Base-by-base conservation (phyloP, 176 grass and related monocot genomes). In the Eragrostis curvula region DNA sequence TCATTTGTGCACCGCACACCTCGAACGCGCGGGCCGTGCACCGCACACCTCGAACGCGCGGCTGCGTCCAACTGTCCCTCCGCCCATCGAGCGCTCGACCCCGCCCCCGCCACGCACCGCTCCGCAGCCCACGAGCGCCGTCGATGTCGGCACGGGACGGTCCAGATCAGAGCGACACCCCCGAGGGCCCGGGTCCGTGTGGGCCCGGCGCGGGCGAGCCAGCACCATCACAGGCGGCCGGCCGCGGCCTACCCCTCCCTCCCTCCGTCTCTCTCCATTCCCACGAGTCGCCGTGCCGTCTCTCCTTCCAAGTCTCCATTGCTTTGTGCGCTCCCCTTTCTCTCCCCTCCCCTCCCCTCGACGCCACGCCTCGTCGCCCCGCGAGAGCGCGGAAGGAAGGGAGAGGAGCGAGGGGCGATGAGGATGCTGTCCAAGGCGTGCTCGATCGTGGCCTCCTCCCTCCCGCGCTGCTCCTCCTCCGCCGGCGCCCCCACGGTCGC, bases 371-470 rank as follows among this genome's bases (percentile, higher is more conserved):
- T 24, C 53, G 79, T 13, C 32, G 43, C 51, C 15, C 71, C 28
- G 75, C 39, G 62, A 79, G 71, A 83, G 71, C 64, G 5, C 75
- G 62, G 70, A 12, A 81, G 65, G 15, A 9, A 56, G 74, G 75
- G 29, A 27, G 46, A 29, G 68, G 76, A 42, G 40, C 20, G 61
- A 32, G 70, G 51, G 80, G 44, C 60, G 84, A 89, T 85, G 82
- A 79, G 79, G 80, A 90, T 94, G 90, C 84, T 98, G 66, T 89
- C 87, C 55, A 95, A 93, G 92, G 88, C 90, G 80, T 93, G 90
- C 90, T 93, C 92, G 58, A 81, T 90, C 82, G 86, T 91, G 84
- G 87, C 78, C 55, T 88, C 90, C 86, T 94, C 92, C 73, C 83
- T 91, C 69, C 89, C 91, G 45, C 85, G 89, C 71, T 95, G 92